Percentiles rank a stretch among this genome's conserved stretches.
Evolutionary conservation across 306 rosid species (phyloP).

Genomic region (Astragalus glycyphyllos): DNA sequence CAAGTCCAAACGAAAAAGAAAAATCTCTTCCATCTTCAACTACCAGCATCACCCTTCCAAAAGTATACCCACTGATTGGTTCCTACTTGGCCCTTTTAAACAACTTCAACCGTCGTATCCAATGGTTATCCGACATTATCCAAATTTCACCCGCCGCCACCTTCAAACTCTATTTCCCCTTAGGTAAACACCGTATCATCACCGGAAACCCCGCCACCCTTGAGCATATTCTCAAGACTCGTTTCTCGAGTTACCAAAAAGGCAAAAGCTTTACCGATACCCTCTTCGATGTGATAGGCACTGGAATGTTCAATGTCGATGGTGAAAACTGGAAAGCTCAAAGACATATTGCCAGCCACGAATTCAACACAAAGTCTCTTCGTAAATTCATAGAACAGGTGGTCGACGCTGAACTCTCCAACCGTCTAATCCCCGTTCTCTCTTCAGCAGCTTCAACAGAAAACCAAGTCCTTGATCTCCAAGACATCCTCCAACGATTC

Average conservation of each 20-base stretch:
- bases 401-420: conserved; percentile 62
- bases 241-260: conserved; percentile 59
- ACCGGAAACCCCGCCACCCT: conserved; percentile 70
- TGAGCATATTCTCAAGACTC: conserved; percentile 69
- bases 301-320: conserved; percentile 68
- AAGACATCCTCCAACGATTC: conserved; percentile 75
- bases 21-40: conserved; percentile 1
- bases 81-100: conserved; percentile 28
- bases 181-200: conserved; percentile 14
- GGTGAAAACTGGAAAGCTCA: conserved; percentile 72
- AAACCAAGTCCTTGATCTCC: conserved; percentile 55
- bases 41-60: conserved; percentile 43
- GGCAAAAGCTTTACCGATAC: conserved; percentile 13
- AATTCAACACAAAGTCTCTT: conserved; percentile 63
- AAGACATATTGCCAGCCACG: conserved; percentile 65
- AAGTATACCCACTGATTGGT: conserved; percentile 47
- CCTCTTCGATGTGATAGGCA: conserved; percentile 62
- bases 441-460: conserved; percentile 1
- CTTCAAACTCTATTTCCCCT: conserved; percentile 52
- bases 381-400: conserved; percentile 70
- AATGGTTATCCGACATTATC: conserved; percentile 64
- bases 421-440: conserved; percentile 66
- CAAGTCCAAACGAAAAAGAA: conserved; percentile 10
- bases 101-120: conserved; percentile 40
- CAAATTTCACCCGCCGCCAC: conserved; percentile 63